These are phyloP conservation scores for Physcomitrellopsis africana DNA, from an alignment of 225 moss, liverwort and hornwort genomes.

Conservation along the genomic window DNA sequence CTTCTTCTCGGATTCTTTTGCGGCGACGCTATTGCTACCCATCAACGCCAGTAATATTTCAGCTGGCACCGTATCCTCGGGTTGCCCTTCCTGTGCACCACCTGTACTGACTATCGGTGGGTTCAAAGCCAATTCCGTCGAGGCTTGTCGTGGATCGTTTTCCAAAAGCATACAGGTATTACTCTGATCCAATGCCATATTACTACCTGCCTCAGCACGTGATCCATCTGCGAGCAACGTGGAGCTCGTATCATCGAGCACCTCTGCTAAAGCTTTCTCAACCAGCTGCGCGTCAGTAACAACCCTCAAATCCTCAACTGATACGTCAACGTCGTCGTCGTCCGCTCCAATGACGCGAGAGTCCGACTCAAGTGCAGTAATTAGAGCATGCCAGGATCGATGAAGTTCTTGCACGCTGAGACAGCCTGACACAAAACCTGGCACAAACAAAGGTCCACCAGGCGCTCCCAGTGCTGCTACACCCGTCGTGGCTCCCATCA, in stretches of 20 bases:
- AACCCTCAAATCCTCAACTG: slow-evolving; percentile 82
- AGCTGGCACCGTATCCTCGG: slow-evolving; percentile 21
- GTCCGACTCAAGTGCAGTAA: slow-evolving; percentile 52
- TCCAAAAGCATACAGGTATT: slow-evolving; percentile 37
- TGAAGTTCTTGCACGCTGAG: slow-evolving; percentile 73
- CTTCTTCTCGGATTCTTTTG: slow-evolving; percentile 29
- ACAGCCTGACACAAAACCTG: slow-evolving; percentile 80
- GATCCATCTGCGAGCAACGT: slow-evolving; percentile 15
- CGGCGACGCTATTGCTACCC: slow-evolving; percentile 13
- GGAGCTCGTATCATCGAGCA: slow-evolving; percentile 41
- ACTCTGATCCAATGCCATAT: slow-evolving; percentile 5
- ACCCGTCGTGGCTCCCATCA: slow-evolving; percentile 44
- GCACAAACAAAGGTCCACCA: slow-evolving; percentile 81
- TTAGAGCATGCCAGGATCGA: slow-evolving; percentile 71
- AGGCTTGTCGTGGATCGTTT: slow-evolving; percentile 30
- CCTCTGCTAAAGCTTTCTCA: slow-evolving; percentile 85
- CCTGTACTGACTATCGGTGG: slow-evolving; percentile 1
- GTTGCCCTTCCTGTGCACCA: slow-evolving; percentile 13
- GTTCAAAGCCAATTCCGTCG: slow-evolving; percentile 1
- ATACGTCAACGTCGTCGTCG: slow-evolving; percentile 45
- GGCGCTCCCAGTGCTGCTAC: slow-evolving; percentile 74
- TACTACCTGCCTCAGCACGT: slow-evolving; percentile 15
- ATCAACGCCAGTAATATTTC: slow-evolving; percentile 32
- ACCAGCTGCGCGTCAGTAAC: slow-evolving; percentile 90
- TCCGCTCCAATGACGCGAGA: slow-evolving; percentile 33